A percentile compares a stretch with the other conserved stretches of the same genome.
Conservation (phyloP, 768 basidiomycete species). For the Calocybe gangraenosa region DNA sequence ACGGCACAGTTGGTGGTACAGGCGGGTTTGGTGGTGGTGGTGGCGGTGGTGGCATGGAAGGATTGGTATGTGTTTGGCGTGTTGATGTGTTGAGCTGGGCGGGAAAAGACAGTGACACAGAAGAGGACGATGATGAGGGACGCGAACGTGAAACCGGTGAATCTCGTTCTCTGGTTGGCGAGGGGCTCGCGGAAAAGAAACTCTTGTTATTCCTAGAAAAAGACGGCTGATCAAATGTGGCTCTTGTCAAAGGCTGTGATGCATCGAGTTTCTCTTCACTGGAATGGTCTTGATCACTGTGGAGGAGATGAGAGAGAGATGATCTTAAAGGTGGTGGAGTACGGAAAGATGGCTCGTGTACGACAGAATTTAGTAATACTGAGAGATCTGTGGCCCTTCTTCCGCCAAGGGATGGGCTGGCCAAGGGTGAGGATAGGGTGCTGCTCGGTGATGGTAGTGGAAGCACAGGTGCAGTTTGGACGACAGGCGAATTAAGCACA, state of each 20-base stretch:
- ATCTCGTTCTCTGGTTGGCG: constrained; percentile 23
- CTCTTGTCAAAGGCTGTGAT: constrained; percentile 26
- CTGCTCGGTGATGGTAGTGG: constrained; percentile 20
- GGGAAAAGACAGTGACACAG: constrained; percentile 19
- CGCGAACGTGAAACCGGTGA: constrained; percentile 26
- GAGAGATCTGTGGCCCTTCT: constrained; percentile 76
- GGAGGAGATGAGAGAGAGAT: constrained; percentile 41
- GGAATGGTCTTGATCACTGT: constrained; percentile 23
- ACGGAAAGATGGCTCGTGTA: constrained; percentile 23
- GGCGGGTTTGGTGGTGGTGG: constrained; percentile 27
- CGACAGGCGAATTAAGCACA: constrained; percentile 71
- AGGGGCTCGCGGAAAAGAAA: constrained; percentile 21
- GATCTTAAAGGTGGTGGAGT: constrained; percentile 32
- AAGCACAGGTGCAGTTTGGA: constrained; percentile 31
- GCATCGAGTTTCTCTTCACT: constrained; percentile 28
- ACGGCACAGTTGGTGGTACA: constrained; percentile 42
- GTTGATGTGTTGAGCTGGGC: constrained; percentile 7
- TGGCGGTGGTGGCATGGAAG: constrained; percentile 28
- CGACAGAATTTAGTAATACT: constrained; percentile 65
- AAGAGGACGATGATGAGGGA: constrained; percentile 35
- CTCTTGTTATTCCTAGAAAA: constrained; percentile 14
- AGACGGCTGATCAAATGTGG: constrained; percentile 15
- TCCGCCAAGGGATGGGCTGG: constrained; percentile 46
- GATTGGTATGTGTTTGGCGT: constrained; percentile 22
- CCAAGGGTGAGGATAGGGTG: constrained; percentile 29